A percentile compares a stretch with the other conserved stretches of the same genome.
Conservation (phyloP, 2,329 filamentous ascomycete genomes). For the Blumeriella jaapii region DNA sequence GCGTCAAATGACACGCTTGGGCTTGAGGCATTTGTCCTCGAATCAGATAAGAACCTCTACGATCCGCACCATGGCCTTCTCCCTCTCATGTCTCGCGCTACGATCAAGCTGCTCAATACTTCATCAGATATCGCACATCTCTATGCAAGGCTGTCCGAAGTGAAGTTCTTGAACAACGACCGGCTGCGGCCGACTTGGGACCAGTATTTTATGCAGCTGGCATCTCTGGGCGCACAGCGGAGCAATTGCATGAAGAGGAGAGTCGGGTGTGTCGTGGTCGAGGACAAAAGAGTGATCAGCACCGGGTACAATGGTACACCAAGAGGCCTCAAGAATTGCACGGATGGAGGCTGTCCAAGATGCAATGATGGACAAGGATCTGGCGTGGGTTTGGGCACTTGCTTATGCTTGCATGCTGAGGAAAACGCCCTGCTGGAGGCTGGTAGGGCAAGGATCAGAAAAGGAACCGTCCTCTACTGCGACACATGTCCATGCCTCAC, state of each 20-base stretch:
- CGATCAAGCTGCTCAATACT: conserved; percentile 79
- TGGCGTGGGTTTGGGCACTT: conserved; percentile 71
- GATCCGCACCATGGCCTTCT: conserved; percentile 51
- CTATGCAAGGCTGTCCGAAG: conserved; percentile 56
- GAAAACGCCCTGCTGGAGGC: conserved; percentile 95
- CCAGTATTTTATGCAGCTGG: conserved; percentile 96
- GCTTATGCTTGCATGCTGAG: conserved; percentile 93
- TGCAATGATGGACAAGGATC: conserved; percentile 66
- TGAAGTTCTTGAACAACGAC: conserved; percentile 67
- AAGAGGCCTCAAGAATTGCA: conserved; percentile 77
- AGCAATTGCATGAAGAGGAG: conserved; percentile 98
- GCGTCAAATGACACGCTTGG: conserved; percentile 15
- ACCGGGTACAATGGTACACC: conserved; percentile 99
- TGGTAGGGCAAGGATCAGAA: conserved; percentile 76
- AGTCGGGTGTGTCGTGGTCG: conserved; percentile 87
- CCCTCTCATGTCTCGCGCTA: conserved; percentile 67
- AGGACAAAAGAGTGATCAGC: conserved; percentile 75
- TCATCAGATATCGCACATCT: conserved; percentile 61
- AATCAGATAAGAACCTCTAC: conserved; percentile 69
- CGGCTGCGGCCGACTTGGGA: conserved; percentile 89
- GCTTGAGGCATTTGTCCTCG: conserved; percentile 44
- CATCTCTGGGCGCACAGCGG: conserved; percentile 76
- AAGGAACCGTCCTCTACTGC: conserved; percentile 78
- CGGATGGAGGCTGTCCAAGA: conserved; percentile 77
- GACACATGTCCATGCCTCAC: conserved; percentile 95